Conservation (phyloP, 2,329 filamentous ascomycete genomes). For the Alternaria solani region DNA sequence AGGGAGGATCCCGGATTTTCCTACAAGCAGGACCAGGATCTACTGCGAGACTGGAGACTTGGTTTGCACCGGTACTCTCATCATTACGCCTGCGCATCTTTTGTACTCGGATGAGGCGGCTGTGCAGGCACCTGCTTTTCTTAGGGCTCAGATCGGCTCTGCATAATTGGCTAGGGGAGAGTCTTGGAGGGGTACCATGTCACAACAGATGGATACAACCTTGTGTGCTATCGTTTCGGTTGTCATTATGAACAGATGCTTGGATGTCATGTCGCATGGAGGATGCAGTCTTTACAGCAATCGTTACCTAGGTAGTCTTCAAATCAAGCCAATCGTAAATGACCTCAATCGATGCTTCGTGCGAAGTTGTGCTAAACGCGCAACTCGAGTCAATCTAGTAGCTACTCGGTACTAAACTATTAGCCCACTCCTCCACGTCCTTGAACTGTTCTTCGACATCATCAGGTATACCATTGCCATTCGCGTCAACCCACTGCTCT, state of each 20-base stretch:
- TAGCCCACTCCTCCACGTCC: slow-evolving; percentile 61
- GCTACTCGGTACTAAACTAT: slow-evolving; percentile 53
- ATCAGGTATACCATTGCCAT: slow-evolving; percentile 62
- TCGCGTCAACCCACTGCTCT: slow-evolving; percentile 53
- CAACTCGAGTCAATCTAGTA: slow-evolving; percentile 22
- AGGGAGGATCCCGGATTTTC: slow-evolving; percentile 46
- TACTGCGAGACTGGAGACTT: slow-evolving; percentile 44
- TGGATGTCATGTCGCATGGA: neutral
- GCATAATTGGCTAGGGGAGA: neutral
- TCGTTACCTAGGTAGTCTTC: neutral
- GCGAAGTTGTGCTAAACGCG: neutral
- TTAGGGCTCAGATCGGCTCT: slow-evolving; percentile 13
- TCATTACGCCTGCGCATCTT: slow-evolving; percentile 42
- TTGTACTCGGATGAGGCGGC: slow-evolving; percentile 37
- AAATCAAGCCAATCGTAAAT: neutral
- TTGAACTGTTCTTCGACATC: slow-evolving; percentile 56
- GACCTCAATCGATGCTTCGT: neutral
- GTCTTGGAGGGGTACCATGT: neutral
- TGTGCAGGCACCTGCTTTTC: slow-evolving; percentile 29
- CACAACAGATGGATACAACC: neutral
- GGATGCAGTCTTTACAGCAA: neutral
- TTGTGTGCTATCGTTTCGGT: neutral
- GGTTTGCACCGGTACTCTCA: slow-evolving; percentile 44
- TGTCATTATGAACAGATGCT: neutral
- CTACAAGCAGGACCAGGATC: slow-evolving; percentile 39